phyloP scores from a whole-genome alignment of 2,329 filamentous ascomycete genomes.

The Cladosporium sp. region DNA sequence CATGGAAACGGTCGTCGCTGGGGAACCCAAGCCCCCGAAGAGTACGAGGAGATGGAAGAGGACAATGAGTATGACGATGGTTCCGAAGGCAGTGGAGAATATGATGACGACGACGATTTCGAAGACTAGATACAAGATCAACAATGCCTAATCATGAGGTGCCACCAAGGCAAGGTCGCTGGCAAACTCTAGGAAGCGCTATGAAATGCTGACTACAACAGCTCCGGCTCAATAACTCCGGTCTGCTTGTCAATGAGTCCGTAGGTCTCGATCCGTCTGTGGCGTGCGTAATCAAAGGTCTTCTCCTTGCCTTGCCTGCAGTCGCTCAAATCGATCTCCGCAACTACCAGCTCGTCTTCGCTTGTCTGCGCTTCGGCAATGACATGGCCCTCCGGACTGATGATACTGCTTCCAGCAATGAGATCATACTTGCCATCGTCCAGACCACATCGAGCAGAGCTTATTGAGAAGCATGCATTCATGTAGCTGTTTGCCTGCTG shows the following conservation, averaged over 20 bases:
- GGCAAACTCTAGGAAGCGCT: background rate
- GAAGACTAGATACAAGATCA: no score
- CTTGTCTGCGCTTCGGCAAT: slow-evolving; percentile 52
- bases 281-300: slow-evolving; percentile 48
- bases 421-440: slow-evolving; percentile 54
- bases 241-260: slow-evolving; percentile 44
- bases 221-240: slow-evolving; percentile 41
- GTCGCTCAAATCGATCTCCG: slow-evolving; percentile 51
- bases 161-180: background rate
- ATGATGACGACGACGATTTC: background rate
- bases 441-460: slow-evolving; percentile 51
- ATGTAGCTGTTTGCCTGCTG: slow-evolving; percentile 56
- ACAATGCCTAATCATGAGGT: no score
- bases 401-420: slow-evolving; percentile 52
- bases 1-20: background rate
- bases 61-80: background rate
- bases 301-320: slow-evolving; percentile 52
- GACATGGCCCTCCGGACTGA: slow-evolving; percentile 51
- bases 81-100: background rate
- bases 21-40: background rate
- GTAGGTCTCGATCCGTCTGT: slow-evolving; percentile 49
- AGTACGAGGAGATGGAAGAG: background rate
- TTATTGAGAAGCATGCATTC: slow-evolving; percentile 54
- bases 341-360: slow-evolving; percentile 53
- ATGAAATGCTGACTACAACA: slow-evolving; percentile 27